Percentiles rank a stretch among this genome's conserved stretches.
Evolutionary conservation across 768 basidiomycete genomes (phyloP).

Genomic region (Dacryopinax primogenitus): DNA sequence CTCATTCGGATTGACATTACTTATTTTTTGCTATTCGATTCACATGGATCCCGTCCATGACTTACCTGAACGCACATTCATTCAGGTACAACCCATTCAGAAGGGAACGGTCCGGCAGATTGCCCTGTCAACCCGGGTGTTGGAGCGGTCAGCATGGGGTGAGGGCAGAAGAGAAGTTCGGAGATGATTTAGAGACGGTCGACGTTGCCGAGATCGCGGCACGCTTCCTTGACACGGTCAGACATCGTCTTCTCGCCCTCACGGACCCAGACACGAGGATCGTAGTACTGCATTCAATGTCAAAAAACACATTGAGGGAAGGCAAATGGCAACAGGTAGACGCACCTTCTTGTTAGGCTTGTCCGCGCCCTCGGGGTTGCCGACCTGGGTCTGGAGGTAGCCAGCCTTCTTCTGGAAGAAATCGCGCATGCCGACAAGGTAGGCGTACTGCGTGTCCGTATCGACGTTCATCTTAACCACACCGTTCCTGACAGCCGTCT

Average conservation of each 20-base stretch:
- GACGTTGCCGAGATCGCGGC: conserved; percentile 68
- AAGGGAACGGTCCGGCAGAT: not conserved
- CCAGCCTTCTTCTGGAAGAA: conserved; percentile 75
- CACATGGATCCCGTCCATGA: too few species aligned
- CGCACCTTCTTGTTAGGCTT: conserved; percentile 98
- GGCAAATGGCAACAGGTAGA: not conserved
- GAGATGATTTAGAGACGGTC: conserved; percentile 14
- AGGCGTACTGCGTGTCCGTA: conserved; percentile 88
- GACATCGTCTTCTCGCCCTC: conserved; percentile 91
- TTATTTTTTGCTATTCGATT: too few species aligned
- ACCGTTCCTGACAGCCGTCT: conserved; percentile 76
- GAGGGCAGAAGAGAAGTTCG: too few species aligned
- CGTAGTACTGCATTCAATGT: conserved; percentile 52
- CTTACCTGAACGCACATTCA: too few species aligned
- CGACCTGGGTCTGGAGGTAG: conserved; percentile 82
- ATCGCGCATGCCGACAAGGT: conserved; percentile 77
- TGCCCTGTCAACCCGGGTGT: not conserved
- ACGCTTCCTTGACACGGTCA: conserved; percentile 86
- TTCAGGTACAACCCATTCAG: too few species aligned
- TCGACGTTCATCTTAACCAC: conserved; percentile 99
- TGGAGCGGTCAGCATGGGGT: too few species aligned
- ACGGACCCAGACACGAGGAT: conserved; percentile 96
- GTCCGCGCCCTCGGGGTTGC: conserved; percentile 91
- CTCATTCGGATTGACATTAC: too few species aligned
- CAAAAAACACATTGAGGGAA: not conserved